Conservation (phyloP, 1,284 basidiomycete species). For the Bjerkandera adusta region DNA sequence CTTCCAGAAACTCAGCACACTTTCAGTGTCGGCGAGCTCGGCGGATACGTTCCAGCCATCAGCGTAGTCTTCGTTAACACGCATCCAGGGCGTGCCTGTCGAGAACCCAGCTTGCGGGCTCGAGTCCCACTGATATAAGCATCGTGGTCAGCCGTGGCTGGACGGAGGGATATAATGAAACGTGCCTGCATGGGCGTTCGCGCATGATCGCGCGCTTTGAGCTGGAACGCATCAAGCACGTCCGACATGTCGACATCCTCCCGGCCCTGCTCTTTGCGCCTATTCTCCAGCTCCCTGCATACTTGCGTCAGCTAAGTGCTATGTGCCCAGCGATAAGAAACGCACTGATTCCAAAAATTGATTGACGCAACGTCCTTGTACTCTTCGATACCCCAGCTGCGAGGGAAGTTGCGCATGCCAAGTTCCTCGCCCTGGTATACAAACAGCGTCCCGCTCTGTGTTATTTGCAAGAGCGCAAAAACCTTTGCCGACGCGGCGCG, state of each 20-base stretch:
- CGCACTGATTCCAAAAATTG: conserved; percentile 47
- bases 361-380: conserved; percentile 65
- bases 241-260: conserved; percentile 57
- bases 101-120: conserved; percentile 63
- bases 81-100: conserved; percentile 71
- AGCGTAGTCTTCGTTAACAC: conserved; percentile 66
- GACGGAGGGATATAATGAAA: not conserved
- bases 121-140: conserved; percentile 52
- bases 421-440: conserved; percentile 78
- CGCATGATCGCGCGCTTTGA: conserved; percentile 70
- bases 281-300: conserved; percentile 29
- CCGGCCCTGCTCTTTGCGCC: conserved; percentile 34
- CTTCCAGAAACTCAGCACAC: conserved; percentile 63
- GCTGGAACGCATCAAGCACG: conserved; percentile 52
- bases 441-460: conserved; percentile 66
- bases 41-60: conserved; percentile 56
- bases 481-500: conserved; percentile 60
- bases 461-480: conserved; percentile 59
- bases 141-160: not conserved
- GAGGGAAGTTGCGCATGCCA: conserved; percentile 67
- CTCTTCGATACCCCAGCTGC: conserved; percentile 66
- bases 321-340: conserved; percentile 2
- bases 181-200: conserved; percentile 63
- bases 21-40: conserved; percentile 46
- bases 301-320: not conserved